Evolutionary conservation across 371 early-diverging fungal species (phyloP), one percentile per base, ranked within the genome.

Genomic region (Fennellomyces sp.): DNA sequence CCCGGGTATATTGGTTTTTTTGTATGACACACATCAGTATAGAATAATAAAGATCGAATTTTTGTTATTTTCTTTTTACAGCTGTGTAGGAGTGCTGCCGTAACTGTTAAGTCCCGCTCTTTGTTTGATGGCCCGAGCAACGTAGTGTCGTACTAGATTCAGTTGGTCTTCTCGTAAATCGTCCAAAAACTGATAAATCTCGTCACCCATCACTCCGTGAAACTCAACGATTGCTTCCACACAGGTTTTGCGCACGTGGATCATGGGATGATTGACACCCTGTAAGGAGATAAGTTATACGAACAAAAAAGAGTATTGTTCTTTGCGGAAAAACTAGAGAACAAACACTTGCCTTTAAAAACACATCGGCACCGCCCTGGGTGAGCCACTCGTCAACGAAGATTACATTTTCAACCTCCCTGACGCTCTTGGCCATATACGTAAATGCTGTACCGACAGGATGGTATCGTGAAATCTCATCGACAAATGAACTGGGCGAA

Each of bases 191-290:
- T 52, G 36, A 61, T 72, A 78, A 7, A 81, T 61, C n/a, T 69
- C 66, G 56, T 73, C 81, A 3, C 73, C 75, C 33, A 78, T 45
- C 2, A 76, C 58, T 57, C 76, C 72, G 49, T 81, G 75, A 49
- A 81, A 78, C n/a, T 70, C 67, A 3, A 81, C 78, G 26, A 81
- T 72, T 3, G 81, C 70, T 39, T 78, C 76, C 3, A 81, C 77
- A 48, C 78, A 76, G 0, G 78, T 68, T 63, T 81, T 81, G 33
- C 81, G 68, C 52, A 78, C 65, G 33, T 71, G 70, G 21, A 81
- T 68, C 27, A 66, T 51, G n/a, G 72, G 31, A 52, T 76, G 68
- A 49, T 78, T 78, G 30, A 78, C 62, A 27, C 78, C 81, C 75
- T 76, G 59, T 30, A 31, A 27, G 15, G 27, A 39, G 27, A 17